A percentile compares a stretch with the other conserved stretches of the same genome.
Conservation (phyloP, 345 rosid genomes). For the Citrus australasica region DNA sequence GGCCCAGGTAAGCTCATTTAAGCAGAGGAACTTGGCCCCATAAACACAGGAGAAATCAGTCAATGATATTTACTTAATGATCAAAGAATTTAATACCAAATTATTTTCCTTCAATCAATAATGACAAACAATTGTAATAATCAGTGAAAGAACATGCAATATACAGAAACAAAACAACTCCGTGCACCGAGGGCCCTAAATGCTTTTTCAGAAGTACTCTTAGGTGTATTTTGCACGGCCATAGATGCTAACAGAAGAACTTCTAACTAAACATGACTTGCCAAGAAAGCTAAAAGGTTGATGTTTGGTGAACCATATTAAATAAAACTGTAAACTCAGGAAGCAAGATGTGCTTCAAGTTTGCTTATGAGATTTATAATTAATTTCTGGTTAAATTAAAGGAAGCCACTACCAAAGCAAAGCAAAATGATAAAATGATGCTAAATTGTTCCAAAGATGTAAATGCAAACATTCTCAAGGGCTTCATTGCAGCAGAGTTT, state of each 20-base stretch:
- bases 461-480: not conserved
- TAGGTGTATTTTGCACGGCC: too few species aligned
- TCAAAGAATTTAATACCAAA: slow-evolving; percentile 1
- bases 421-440: not conserved
- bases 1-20: not conserved
- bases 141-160: not conserved
- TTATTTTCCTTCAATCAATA: not conserved
- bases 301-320: not conserved
- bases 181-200: too few species aligned
- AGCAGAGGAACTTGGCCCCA: not conserved
- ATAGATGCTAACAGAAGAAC: too few species aligned
- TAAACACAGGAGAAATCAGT: not conserved
- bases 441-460: not conserved
- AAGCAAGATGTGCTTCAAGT: not conserved
- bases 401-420: not conserved
- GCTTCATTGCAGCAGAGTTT: not conserved
- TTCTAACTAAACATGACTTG: too few species aligned
- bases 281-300: not conserved
- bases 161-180: too few species aligned
- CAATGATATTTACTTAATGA: not conserved
- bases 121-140: not conserved
- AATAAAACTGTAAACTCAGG: not conserved
- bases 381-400: not conserved
- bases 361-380: not conserved
- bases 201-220: too few species aligned